phyloP scores from a whole-genome alignment of 768 basidiomycete genomes.

The Xerocomus brunneocitrinus region DNA sequence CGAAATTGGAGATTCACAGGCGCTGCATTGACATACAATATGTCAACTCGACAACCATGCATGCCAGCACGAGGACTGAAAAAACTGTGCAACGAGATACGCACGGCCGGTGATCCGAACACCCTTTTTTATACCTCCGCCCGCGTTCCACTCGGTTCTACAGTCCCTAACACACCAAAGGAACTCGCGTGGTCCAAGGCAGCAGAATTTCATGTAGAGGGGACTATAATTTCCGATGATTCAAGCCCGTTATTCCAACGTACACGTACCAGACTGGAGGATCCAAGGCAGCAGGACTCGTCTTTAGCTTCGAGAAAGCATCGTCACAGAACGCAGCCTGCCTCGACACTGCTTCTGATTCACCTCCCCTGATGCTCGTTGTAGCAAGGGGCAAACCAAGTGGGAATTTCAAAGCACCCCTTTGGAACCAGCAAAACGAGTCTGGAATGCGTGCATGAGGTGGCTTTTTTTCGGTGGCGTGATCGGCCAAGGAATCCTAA shows the following conservation, averaged over 20 bases:
- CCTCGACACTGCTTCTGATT: constrained; percentile 17
- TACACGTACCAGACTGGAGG: too few relatives aligned
- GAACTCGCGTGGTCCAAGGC: constrained; percentile 13
- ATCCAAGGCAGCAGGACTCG: neutral
- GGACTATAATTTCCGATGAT: constrained; percentile 21
- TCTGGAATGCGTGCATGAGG: constrained; percentile 11
- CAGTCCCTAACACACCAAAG: constrained; percentile 10
- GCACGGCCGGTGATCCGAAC: constrained; percentile 7
- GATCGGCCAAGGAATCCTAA: too few relatives aligned
- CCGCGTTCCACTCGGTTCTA: neutral
- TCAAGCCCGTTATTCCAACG: neutral
- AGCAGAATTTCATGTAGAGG: constrained; percentile 18
- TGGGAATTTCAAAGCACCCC: constrained; percentile 24
- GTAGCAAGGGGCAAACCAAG: constrained; percentile 18
- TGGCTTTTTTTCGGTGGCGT: neutral
- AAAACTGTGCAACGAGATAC: constrained; percentile 3
- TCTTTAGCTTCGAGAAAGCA: constrained; percentile 14
- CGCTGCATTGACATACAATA: too few relatives aligned
- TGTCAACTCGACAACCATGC: too few relatives aligned
- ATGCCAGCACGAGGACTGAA: neutral
- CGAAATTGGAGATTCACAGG: neutral
- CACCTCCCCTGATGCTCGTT: constrained; percentile 29
- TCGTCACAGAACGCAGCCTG: too few relatives aligned
- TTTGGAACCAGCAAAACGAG: constrained; percentile 1
- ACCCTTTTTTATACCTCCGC: neutral